These are phyloP conservation scores for Tricholoma saponaceum DNA, from an alignment of 768 basidiomycete genomes.

Conservation along the genomic window DNA sequence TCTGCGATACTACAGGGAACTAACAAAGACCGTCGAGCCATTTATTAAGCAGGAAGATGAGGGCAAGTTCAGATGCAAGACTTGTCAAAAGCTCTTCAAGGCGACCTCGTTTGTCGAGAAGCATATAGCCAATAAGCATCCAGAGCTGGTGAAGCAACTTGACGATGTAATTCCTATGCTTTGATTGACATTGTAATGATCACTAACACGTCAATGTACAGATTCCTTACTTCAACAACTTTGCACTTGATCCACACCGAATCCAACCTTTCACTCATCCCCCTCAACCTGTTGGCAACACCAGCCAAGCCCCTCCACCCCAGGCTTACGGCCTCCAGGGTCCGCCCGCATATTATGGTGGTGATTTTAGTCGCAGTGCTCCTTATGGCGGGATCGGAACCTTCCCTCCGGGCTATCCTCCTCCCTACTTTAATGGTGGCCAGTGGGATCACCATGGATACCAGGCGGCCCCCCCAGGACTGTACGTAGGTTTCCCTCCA, in stretches of 20 bases:
- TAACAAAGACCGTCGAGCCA: conserved; percentile 73
- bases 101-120: conserved; percentile 97
- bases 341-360: conserved; percentile 40
- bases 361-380: conserved; percentile 30
- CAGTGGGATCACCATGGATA: conserved; percentile 43
- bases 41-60: conserved; percentile 94
- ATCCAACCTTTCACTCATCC: conserved; percentile 84
- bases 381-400: conserved; percentile 30
- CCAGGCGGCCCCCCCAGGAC: conserved; percentile 28
- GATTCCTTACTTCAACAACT: conserved; percentile 93
- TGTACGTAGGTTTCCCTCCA: conserved; percentile 33
- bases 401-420: conserved; percentile 40
- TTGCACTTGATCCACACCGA: conserved; percentile 92
- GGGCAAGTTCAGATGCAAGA: conserved; percentile 95
- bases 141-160: conserved; percentile 76
- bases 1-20: conserved; percentile 53
- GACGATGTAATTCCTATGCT: conserved; percentile 61
- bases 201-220: conserved; percentile 26
- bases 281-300: conserved; percentile 62
- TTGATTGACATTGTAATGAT: conserved; percentile 6
- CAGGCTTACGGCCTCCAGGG: conserved; percentile 83
- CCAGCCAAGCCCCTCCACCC: conserved; percentile 68
- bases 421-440: conserved; percentile 36
- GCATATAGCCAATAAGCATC: conserved; percentile 93
- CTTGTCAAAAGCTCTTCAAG: conserved; percentile 96